A percentile compares a stretch with the other conserved stretches of the same genome.
Evolutionary conservation across 176 grass and related monocot species (phyloP).

Genomic region (Cenchrus fungigraminus): DNA sequence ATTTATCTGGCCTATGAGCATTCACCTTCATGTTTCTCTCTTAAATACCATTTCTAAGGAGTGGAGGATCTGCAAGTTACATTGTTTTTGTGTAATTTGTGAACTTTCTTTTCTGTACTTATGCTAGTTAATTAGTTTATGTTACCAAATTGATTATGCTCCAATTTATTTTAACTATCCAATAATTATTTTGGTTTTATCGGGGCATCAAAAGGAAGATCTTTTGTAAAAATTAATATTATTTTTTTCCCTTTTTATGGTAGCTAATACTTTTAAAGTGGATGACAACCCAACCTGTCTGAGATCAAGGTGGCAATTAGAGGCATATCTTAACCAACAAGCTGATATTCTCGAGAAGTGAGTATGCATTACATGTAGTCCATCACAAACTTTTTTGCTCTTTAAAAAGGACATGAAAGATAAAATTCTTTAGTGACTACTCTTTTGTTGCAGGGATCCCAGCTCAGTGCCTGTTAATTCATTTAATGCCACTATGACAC

Average conservation of each 20-base stretch:
- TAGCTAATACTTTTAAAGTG: constrained; percentile 65
- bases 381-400: background rate
- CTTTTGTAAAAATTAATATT: constrained; percentile 14
- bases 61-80: background rate
- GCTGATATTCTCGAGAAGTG: constrained; percentile 94
- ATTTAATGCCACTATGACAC: constrained; percentile 73
- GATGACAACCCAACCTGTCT: constrained; percentile 68
- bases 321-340: constrained; percentile 93
- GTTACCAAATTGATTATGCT: background rate
- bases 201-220: background rate
- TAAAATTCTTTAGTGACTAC: constrained; percentile 26
- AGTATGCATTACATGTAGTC: constrained; percentile 29
- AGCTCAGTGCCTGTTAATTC: constrained; percentile 84
- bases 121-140: background rate
- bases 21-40: constrained; percentile 3
- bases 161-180: too few species aligned
- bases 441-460: constrained; percentile 68
- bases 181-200: constrained; percentile 1
- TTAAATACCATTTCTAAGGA: background rate
- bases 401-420: constrained; percentile 29
- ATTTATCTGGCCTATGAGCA: constrained; percentile 14
- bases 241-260: constrained; percentile 39
- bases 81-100: constrained; percentile 16
- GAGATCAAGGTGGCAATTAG: constrained; percentile 94
- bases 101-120: background rate